Evolutionary conservation across 306 rosid genomes (phyloP).

Genomic region (Acacia confusa): DNA sequence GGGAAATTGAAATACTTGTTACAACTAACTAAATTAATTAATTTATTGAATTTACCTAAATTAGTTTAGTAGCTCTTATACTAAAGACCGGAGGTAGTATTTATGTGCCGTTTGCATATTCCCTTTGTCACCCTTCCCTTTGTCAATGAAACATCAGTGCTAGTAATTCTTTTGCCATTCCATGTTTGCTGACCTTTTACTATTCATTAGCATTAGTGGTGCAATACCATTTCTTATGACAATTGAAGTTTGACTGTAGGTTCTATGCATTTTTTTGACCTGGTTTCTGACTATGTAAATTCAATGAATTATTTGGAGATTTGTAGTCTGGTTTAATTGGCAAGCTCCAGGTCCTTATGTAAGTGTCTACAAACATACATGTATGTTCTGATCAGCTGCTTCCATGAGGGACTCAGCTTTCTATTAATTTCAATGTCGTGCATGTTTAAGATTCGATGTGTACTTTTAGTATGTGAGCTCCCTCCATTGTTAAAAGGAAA

Average conservation of each 20-base stretch:
- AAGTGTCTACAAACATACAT: not conserved
- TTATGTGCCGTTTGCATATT: not conserved
- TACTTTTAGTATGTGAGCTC: not conserved
- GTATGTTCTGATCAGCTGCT: conserved; percentile 19
- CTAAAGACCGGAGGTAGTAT: too few relatives aligned
- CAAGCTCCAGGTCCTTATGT: not conserved
- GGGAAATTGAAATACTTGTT: too few relatives aligned
- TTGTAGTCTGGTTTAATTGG: not conserved
- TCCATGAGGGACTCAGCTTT: not conserved
- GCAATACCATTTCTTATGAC: conserved; percentile 4
- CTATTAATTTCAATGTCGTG: not conserved
- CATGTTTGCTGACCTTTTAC: not conserved
- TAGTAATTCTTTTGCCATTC: not conserved
- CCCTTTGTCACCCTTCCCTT: not conserved
- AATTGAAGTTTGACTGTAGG: conserved; percentile 3
- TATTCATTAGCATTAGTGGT: not conserved
- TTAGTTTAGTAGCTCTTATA: too few relatives aligned
- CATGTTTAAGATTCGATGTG: not conserved
- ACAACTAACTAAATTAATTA: too few relatives aligned
- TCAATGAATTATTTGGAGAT: not conserved
- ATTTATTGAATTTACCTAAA: too few relatives aligned
- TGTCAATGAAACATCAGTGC: not conserved
- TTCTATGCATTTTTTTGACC: not conserved
- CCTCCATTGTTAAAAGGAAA: not conserved
- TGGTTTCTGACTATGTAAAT: conserved; percentile 2